phyloP scores from a whole-genome alignment of 148 eudicot genomes.

The Dysphania ambrosioides region DNA sequence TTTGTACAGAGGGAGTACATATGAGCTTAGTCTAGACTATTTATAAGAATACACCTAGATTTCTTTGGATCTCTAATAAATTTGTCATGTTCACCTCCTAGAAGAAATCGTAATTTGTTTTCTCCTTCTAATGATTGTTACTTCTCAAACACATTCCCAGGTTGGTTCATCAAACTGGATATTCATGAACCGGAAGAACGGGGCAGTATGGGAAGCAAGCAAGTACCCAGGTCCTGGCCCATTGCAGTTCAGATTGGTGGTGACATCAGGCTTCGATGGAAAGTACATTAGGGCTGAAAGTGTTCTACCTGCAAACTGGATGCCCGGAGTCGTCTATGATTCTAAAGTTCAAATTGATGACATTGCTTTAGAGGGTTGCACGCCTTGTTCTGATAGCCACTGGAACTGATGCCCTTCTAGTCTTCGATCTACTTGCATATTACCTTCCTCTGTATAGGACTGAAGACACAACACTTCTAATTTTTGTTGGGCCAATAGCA shows the following conservation, averaged over 20 bases:
- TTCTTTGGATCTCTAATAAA: too few species aligned
- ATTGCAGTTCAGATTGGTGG: conserved; percentile 48
- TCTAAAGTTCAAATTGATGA: conserved; percentile 47
- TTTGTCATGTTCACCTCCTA: background rate
- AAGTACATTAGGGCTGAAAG: conserved; percentile 47
- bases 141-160: conserved; percentile 16
- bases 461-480: background rate
- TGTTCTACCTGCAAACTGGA: conserved; percentile 65
- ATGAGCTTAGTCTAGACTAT: too few species aligned
- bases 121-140: background rate
- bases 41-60: too few species aligned
- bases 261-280: conserved; percentile 63
- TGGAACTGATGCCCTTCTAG: conserved; percentile 12
- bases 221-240: conserved; percentile 49
- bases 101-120: too few species aligned
- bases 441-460: conserved; percentile 6
- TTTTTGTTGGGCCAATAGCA: background rate
- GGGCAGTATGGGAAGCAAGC: conserved; percentile 75
- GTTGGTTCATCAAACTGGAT: conserved; percentile 49
- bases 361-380: conserved; percentile 49
- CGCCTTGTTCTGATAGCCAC: conserved; percentile 40
- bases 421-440: background rate
- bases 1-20: background rate
- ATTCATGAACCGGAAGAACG: conserved; percentile 48
- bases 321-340: conserved; percentile 39